Percentiles rank a stretch among this genome's conserved stretches.
Conservation (phyloP, 192 early-diverging fungal species). For the Coemansia reversa region DNA sequence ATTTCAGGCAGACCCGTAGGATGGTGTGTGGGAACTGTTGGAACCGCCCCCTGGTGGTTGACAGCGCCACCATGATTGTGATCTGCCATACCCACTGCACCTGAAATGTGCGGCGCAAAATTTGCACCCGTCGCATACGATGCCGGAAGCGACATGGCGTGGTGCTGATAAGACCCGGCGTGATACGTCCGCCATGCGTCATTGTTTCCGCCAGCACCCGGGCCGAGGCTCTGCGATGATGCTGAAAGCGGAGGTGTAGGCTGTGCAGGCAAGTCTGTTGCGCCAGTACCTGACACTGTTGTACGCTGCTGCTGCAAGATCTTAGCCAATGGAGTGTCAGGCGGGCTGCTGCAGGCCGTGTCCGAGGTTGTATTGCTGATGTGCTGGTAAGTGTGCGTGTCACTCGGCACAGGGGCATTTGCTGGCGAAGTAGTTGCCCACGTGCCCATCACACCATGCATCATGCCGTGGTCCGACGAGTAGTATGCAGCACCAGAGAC, state of each 20-base stretch:
- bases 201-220: constrained; percentile 7
- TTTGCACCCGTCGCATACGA: constrained; percentile 22
- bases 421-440: constrained; percentile 11
- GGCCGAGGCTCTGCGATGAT: constrained; percentile 29
- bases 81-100: constrained; percentile 15
- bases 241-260: constrained; percentile 50
- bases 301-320: constrained; percentile 35
- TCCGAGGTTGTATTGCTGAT: constrained; percentile 15
- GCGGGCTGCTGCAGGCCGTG: constrained; percentile 47
- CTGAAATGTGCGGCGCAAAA: constrained; percentile 38
- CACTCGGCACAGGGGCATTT: background rate
- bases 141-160: constrained; percentile 8
- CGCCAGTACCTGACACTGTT: constrained; percentile 6
- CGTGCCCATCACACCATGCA: constrained; percentile 14
- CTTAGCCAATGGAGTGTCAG: constrained; percentile 45
- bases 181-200: constrained; percentile 37
- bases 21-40: constrained; percentile 23
- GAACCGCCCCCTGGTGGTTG: constrained; percentile 17
- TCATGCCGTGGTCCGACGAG: background rate
- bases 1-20: constrained; percentile 28
- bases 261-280: constrained; percentile 17
- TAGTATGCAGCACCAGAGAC: background rate
- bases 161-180: constrained; percentile 11
- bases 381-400: constrained; percentile 15
- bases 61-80: constrained; percentile 23